Percentiles rank a stretch among this genome's conserved stretches.
These are phyloP conservation scores for Coprinopsis cinerea DNA, from an alignment of 768 basidiomycete genomes.

Conservation along the genomic window DNA sequence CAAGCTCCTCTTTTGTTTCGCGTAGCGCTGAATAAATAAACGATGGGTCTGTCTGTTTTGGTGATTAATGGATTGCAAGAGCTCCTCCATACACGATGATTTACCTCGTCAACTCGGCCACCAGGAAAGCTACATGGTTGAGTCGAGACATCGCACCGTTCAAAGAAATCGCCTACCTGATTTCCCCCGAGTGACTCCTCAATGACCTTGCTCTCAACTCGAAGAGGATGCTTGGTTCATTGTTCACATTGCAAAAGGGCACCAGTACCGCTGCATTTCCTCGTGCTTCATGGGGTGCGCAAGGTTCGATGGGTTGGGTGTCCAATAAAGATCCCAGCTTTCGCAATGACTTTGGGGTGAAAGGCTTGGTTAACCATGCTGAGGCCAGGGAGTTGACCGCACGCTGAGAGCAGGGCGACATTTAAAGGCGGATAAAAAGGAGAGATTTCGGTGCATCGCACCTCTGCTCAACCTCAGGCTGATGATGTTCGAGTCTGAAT, in stretches of 20 bases:
- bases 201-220: slow-evolving; percentile 63
- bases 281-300: slow-evolving; percentile 15
- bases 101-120: slow-evolving; percentile 60
- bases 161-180: slow-evolving; percentile 46
- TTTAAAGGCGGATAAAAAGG: slow-evolving; percentile 12
- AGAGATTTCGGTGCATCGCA: neutral
- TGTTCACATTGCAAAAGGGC: slow-evolving; percentile 70
- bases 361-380: slow-evolving; percentile 31
- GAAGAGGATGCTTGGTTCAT: slow-evolving; percentile 60
- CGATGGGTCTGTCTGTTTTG: slow-evolving; percentile 43
- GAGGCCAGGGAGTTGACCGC: slow-evolving; percentile 16
- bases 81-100: slow-evolving; percentile 14
- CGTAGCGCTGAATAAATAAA: slow-evolving; percentile 56
- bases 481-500: too few species aligned
- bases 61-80: slow-evolving; percentile 13
- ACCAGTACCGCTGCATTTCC: slow-evolving; percentile 66
- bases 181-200: slow-evolving; percentile 74
- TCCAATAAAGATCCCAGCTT: slow-evolving; percentile 23
- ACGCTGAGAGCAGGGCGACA: slow-evolving; percentile 9
- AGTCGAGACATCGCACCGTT: neutral
- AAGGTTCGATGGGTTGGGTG: slow-evolving; percentile 6
- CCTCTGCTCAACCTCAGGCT: too few species aligned
- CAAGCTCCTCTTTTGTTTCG: slow-evolving; percentile 73
- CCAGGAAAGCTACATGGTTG: slow-evolving; percentile 58
- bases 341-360: slow-evolving; percentile 31